phyloP scores from a whole-genome alignment of 2,329 filamentous ascomycete species.

The Venturia oleaginea region DNA sequence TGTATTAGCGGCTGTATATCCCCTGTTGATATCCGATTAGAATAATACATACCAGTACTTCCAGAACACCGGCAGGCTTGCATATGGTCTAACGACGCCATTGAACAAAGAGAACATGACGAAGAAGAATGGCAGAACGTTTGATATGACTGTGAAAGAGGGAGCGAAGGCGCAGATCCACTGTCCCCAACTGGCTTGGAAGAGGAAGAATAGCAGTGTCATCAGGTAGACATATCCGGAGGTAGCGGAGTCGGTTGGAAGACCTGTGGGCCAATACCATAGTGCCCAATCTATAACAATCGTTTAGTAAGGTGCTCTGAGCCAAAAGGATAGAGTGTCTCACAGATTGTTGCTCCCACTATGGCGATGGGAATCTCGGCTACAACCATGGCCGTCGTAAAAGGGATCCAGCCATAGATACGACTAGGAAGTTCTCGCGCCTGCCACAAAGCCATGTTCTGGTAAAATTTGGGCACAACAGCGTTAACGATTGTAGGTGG shows the following conservation, averaged over 20 bases:
- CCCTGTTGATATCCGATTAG: background rate
- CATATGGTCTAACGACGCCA: slow-evolving; percentile 49
- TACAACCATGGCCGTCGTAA: slow-evolving; percentile 61
- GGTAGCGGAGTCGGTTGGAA: slow-evolving; percentile 38
- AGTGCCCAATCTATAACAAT: slow-evolving; percentile 61
- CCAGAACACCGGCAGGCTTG: slow-evolving; percentile 61
- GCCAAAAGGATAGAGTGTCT: background rate
- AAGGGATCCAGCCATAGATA: slow-evolving; percentile 59
- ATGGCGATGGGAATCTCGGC: slow-evolving; percentile 55
- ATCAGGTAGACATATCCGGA: slow-evolving; percentile 66
- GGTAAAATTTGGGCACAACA: slow-evolving; percentile 48
- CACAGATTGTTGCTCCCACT: slow-evolving; percentile 7
- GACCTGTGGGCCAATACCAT: slow-evolving; percentile 52
- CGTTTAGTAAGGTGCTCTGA: background rate
- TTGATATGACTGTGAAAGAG: slow-evolving; percentile 67
- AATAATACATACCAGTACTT: slow-evolving; percentile 39
- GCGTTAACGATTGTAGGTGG: slow-evolving; percentile 33
- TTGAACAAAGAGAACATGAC: slow-evolving; percentile 62
- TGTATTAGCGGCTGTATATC: background rate
- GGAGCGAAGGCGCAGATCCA: slow-evolving; percentile 60
- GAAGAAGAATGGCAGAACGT: slow-evolving; percentile 69
- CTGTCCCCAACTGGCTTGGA: slow-evolving; percentile 61
- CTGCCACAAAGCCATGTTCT: slow-evolving; percentile 41
- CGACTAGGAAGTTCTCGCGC: slow-evolving; percentile 55
- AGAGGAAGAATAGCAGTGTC: slow-evolving; percentile 60